phyloP scores from a whole-genome alignment of 306 rosid genomes.

The cucumber (Cucumis sativus) region Cucumber_9930_V3 NC_026661.2:409501-410000 shows the following conservation, averaged over 20 bases:
- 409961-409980: neutral
- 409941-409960: neutral
- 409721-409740: neutral
- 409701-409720: neutral
- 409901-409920: neutral
- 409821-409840: neutral
- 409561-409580: neutral
- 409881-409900: neutral
- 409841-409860: neutral
- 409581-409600: neutral
- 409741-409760: neutral
- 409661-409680: neutral
- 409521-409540: neutral
- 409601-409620: neutral
- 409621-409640: neutral
- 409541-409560: neutral
- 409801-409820: neutral
- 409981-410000: constrained; percentile 7
- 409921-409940: neutral
- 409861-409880: neutral
- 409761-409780: neutral
- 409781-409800: neutral
- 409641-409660: neutral
- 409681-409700: neutral
- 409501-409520: neutral